Evolutionary conservation across 257 asterid genomes (phyloP), one percentile per base, ranked within the genome.

Genomic region (Solanum ossicruentum): DNA sequence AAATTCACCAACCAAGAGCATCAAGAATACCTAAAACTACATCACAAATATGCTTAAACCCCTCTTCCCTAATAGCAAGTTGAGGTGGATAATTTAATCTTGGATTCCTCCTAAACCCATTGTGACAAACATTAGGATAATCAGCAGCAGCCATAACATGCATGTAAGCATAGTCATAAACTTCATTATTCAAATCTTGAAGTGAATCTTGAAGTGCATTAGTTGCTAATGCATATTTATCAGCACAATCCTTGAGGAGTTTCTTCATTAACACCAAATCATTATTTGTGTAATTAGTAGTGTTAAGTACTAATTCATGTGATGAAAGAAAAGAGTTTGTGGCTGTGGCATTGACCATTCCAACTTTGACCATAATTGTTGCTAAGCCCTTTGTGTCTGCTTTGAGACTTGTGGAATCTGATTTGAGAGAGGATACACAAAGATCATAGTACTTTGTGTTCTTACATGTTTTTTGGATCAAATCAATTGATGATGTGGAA

Each of bases 131-230:
- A 21, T 89, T 92, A 18, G 99, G 99, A 49, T 96, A 96, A 86
- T 96, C 99, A 0, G 92, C 90, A 0, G 99, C 99, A 1, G 98
- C 99, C 95, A 91, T 92, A 9, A 93, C 97, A 61, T 94, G 92
- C 93, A 96, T 77, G 88, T 92, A 96, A 8, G 98, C 99, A 67
- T 92, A 94, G n/a, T 94, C 99, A 84, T 90, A 93, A 52, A 86
- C 12, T n/a, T 96, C 94, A 1, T 52, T 79, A 47, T 87, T 85
- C 94, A 96, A 70, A 89, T 92, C 96, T 65, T 86, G 92, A 15
- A 89, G 81, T 1, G 97, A 88, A 58, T 88, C 86, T n/a, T 84
- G 88, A 2, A 96, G 95, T 3, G 99, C 91, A 28, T 91, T 93
- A 6, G 82, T 84, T 0, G 99, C 98, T n/a, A 86, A 90, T 0